Base-by-base conservation (phyloP, 768 basidiomycete species). In the Calocybe cyanea region DNA sequence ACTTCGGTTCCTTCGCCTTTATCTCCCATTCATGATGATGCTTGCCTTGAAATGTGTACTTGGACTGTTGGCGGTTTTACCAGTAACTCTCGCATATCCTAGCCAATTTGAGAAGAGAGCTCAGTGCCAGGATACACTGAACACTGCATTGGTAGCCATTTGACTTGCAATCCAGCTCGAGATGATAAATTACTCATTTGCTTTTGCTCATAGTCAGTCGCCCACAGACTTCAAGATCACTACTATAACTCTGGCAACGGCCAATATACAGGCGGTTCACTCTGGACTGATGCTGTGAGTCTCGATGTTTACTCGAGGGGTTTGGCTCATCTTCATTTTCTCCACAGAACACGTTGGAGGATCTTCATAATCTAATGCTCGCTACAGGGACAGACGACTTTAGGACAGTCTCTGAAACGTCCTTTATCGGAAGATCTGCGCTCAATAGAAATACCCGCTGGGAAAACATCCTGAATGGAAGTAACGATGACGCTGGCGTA, bases 301-400 rank as follows among this genome's bases (percentile, higher is more conserved):
- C 35, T 15, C 30, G 15, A 19, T 43, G 13, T 33, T 19, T 32
- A 21, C 19, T 34, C 25, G 7, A 8, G 31, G 17, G 17, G 7
- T 14, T 14, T 7, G 34, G 21, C 8, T 7, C 18, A 41, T 35
- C 11, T 33, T 32, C 19, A 11, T 46, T 28, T 31, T 11, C 11
- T 11, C 11, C 33, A 17, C 38, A 80, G 78, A 81, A 80, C 51
- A 68, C 77, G 4, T 52, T 78, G 23, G 79, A 80, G 53, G 77
- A 80, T 51, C 57, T 80, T 11, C 76, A 80, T 51, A 80, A 78
- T 57, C 60, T 80, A 41, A 80, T 80, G 79, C 67, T 80, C 10
- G 72, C 69, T 10, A 72, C 71, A 4, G 68, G 66, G 11, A 65
- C 62, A 2, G 55, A 75, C 45, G 59, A 70, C 13, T 80, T 68